Evolutionary conservation across 495 filamentous ascomycete species (phyloP), one percentile per base, ranked within the genome.

Genomic region (Talaromyces borbonicus): DNA sequence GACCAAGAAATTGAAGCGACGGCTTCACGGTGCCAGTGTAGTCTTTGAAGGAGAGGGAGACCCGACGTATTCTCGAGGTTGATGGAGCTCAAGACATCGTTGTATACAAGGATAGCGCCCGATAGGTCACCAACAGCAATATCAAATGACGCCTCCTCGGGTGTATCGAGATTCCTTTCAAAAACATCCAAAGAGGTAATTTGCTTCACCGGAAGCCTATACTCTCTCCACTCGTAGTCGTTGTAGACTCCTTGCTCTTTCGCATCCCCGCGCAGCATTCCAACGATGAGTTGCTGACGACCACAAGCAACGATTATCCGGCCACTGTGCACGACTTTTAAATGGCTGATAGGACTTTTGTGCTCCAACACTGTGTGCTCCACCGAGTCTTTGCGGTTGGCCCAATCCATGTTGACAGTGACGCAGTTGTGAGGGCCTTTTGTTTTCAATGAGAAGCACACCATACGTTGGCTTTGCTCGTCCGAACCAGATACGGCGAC

Each of bases 21-120:
- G 20, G 79, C 74, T 46, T 80, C 79, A 54, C 93, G 76, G 62
- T 99, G 92, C 92, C 92, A 99, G 57, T 97, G 93, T 20, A 90
- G 65, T 20, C 63, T 61, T n/a, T 67, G 62, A 18, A 62, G 61
- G n/a, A 62, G 65, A 19, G 53, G 44, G 42, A 47, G 50, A 46
- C 51, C 66, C 53, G 43, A 35, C 25, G 43, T 15, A 8, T 31
- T 22, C 14, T 35, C 43, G 30, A 55, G 65, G 35, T 32, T 61
- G 4, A 92, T 56, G 38, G 77, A 75, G 15, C 70, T 65, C 5
- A 86, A 49, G 16, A 93, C 56, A 59, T 93, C 81, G 49, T 80
- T 73, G 56, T 93, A 92, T 9, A 92, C 57, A 55, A 85, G 73
- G 23, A 97, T 83, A 25, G 77, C 75, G 27, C 92, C 92, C 25